Conservation (phyloP, 352 stramenopile genomes). For the Phytophthora hybrid region DNA sequence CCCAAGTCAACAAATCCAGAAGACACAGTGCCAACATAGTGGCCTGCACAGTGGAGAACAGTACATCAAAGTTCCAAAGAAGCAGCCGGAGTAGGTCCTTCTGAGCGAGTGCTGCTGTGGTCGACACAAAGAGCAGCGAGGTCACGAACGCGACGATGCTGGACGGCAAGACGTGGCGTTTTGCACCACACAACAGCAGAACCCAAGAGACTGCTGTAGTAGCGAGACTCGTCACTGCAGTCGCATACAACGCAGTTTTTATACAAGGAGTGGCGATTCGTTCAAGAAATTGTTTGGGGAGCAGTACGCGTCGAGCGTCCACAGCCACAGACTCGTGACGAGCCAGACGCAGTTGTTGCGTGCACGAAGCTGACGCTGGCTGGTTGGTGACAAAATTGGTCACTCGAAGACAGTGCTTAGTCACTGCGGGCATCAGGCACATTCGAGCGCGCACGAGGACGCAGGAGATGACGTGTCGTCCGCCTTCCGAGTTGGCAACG, state of each 20-base stretch:
- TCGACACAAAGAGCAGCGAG: not conserved
- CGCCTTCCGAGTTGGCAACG: not conserved
- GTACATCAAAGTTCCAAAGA: conserved; percentile 21
- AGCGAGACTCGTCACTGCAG: not conserved
- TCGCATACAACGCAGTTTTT: not conserved
- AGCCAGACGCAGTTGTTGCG: conserved; percentile 12
- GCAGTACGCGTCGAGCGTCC: not conserved
- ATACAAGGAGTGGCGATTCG: not conserved
- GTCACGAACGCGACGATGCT: not conserved
- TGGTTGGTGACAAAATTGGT: not conserved
- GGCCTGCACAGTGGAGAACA: conserved; percentile 21
- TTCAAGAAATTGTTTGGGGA: not conserved
- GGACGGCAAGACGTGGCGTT: not conserved
- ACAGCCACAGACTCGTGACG: conserved; percentile 1
- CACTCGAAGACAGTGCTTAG: not conserved
- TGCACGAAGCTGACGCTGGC: not conserved
- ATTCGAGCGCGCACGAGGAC: conserved; percentile 23
- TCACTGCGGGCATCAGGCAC: not conserved
- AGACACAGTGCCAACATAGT: conserved; percentile 26
- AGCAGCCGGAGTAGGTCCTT: conserved; percentile 15
- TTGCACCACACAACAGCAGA: not conserved
- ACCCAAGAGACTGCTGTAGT: conserved; percentile 1
- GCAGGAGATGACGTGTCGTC: conserved; percentile 20
- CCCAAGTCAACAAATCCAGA: conserved; percentile 43
- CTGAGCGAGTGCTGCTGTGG: not conserved